These are phyloP conservation scores for Phaeomoniella chlamydospora DNA, from an alignment of 2,329 filamentous ascomycete species.

Conservation along the genomic window DNA sequence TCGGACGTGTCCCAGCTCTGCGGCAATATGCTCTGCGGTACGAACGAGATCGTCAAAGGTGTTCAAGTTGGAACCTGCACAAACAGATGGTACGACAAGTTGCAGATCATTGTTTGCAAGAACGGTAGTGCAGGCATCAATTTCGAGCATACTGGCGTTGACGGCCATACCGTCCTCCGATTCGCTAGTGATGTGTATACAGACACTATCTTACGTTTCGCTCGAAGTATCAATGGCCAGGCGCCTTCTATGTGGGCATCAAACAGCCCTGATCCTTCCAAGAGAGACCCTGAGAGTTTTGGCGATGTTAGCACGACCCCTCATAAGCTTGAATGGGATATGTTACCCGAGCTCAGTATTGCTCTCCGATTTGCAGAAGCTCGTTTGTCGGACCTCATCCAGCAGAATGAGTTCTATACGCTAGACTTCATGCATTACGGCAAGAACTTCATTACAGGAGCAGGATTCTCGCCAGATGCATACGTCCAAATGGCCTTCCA, in stretches of 20 bases:
- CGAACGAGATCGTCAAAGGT: slow-evolving; percentile 77
- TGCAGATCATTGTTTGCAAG: slow-evolving; percentile 98
- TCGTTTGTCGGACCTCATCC: slow-evolving; percentile 79
- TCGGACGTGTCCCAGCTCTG: slow-evolving; percentile 69
- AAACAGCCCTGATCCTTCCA: slow-evolving; percentile 78
- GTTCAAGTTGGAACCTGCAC: slow-evolving; percentile 96
- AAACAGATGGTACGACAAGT: slow-evolving; percentile 97
- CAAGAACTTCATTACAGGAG: slow-evolving; percentile 94
- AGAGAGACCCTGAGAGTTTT: slow-evolving; percentile 80
- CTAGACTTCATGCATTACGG: slow-evolving; percentile 81
- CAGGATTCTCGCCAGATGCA: slow-evolving; percentile 92
- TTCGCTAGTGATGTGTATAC: slow-evolving; percentile 96
- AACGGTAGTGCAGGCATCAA: slow-evolving; percentile 98
- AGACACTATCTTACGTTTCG: slow-evolving; percentile 91
- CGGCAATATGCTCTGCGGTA: slow-evolving; percentile 96
- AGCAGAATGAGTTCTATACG: slow-evolving; percentile 91
- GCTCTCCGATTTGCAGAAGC: slow-evolving; percentile 93
- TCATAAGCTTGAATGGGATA: slow-evolving; percentile 95
- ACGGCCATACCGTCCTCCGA: slow-evolving; percentile 89
- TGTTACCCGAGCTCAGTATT: slow-evolving; percentile 80
- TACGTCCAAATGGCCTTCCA: slow-evolving; percentile 99
- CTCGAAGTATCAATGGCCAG: slow-evolving; percentile 85
- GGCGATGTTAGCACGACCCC: slow-evolving; percentile 87
- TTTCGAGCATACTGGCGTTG: slow-evolving; percentile 95
- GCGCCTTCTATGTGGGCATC: slow-evolving; percentile 87